Conservation (phyloP, 257 asterid species). For the Rubia yunnanensis region DNA sequence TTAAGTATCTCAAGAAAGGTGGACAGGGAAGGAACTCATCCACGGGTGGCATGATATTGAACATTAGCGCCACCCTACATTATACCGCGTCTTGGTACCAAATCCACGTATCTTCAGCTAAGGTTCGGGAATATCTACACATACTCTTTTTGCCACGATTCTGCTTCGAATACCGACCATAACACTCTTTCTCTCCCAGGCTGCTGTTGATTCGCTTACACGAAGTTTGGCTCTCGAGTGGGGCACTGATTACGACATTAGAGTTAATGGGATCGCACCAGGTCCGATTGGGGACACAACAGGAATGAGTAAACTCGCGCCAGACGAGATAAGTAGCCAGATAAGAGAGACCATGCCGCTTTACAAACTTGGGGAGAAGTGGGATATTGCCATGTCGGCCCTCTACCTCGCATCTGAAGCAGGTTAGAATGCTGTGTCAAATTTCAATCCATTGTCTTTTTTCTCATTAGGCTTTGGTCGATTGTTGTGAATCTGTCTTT, state of each 20-base stretch:
- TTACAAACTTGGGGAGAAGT: conserved; percentile 68
- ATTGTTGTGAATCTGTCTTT: too few species aligned
- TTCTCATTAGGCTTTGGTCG: background rate
- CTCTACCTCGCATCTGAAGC: conserved; percentile 79
- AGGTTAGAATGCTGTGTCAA: conserved; percentile 27
- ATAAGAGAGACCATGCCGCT: conserved; percentile 41
- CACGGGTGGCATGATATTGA: conserved; percentile 69
- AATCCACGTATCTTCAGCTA: conserved; percentile 86
- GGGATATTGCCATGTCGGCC: conserved; percentile 95
- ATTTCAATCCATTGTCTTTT: background rate
- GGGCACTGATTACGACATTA: conserved; percentile 79
- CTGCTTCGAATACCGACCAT: conserved; percentile 1
- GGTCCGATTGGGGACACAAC: conserved; percentile 79
- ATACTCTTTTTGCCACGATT: background rate
- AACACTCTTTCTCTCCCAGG: conserved; percentile 30
- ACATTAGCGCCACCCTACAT: conserved; percentile 86
- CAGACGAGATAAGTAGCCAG: conserved; percentile 46
- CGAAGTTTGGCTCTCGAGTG: conserved; percentile 83
- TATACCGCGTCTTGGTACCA: conserved; percentile 92
- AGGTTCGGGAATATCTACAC: conserved; percentile 35
- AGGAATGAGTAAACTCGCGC: conserved; percentile 67
- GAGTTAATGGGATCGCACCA: conserved; percentile 85
- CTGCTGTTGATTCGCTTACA: conserved; percentile 75
- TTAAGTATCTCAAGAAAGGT: conserved; percentile 59
- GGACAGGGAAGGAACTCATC: conserved; percentile 49